Percentiles rank a stretch among this genome's conserved stretches.
phyloP scores from a whole-genome alignment of 345 rosid species.

The thale cress (Arabidopsis thaliana) region DNA sequence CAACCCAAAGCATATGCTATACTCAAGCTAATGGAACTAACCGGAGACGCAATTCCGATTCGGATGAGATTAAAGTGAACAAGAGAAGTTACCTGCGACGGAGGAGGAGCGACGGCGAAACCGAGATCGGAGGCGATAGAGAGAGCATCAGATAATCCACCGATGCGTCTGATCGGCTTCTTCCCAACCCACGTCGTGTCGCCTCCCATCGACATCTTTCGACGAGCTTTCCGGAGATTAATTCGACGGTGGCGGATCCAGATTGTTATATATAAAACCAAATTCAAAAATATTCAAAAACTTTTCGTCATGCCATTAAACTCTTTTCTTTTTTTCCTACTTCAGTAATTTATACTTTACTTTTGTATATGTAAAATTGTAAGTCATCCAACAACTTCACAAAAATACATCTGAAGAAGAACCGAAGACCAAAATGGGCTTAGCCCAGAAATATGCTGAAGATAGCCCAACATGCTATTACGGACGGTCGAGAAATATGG shows the following conservation, averaged over 20 bases:
- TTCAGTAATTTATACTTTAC: too few species aligned
- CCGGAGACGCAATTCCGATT: background rate
- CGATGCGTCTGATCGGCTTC: conserved; percentile 91
- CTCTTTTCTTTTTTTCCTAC: too few species aligned
- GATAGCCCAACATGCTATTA: too few species aligned
- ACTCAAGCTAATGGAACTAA: conserved; percentile 13
- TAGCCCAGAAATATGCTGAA: too few species aligned
- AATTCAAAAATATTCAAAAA: conserved; percentile 17
- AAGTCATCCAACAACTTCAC: too few species aligned
- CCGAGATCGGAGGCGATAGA: conserved; percentile 98
- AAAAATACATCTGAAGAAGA: too few species aligned
- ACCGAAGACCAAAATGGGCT: too few species aligned
- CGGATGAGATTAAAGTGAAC: conserved; percentile 1
- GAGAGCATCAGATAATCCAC: conserved; percentile 97
- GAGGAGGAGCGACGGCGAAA: conserved; percentile 73
- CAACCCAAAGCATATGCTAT: background rate
- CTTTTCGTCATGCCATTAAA: too few species aligned
- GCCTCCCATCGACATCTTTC: conserved; percentile 74
- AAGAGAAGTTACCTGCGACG: conserved; percentile 65
- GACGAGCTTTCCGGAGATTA: conserved; percentile 18
- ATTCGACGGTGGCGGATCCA: conserved; percentile 23
- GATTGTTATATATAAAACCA: background rate
- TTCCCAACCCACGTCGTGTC: conserved; percentile 96
- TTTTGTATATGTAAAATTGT: too few species aligned
- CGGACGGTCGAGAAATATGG: too few species aligned